Evolutionary conservation across 2,329 filamentous ascomycete genomes (phyloP).

Genomic region (Diplodia intermedia): DNA sequence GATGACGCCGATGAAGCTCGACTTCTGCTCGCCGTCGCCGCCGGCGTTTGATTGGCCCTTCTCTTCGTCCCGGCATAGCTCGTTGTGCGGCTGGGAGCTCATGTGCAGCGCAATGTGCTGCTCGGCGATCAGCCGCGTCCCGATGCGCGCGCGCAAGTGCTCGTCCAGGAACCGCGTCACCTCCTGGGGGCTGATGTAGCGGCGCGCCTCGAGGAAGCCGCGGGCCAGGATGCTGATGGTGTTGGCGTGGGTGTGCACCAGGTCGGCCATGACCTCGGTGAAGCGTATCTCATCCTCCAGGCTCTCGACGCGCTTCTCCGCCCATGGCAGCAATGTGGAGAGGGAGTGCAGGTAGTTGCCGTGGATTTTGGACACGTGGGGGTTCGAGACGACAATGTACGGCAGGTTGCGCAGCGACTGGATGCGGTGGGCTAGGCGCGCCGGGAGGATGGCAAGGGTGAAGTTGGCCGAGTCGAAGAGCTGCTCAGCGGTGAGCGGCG

Average conservation of each 20-base stretch:
- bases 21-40: conserved; percentile 54
- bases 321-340: conserved; percentile 86
- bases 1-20: conserved; percentile 90
- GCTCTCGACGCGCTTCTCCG: conserved; percentile 72
- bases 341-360: conserved; percentile 95
- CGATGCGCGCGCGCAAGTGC: conserved; percentile 91
- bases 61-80: conserved; percentile 50
- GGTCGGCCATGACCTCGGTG: conserved; percentile 88
- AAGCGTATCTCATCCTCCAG: conserved; percentile 89
- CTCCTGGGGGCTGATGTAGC: conserved; percentile 81
- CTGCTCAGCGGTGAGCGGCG: conserved; percentile 79
- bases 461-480: conserved; percentile 94
- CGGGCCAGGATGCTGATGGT: conserved; percentile 92
- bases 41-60: conserved; percentile 43
- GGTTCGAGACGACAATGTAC: conserved; percentile 98
- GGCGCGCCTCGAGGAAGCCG: conserved; percentile 90
- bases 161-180: conserved; percentile 94
- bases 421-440: conserved; percentile 91
- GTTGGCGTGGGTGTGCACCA: conserved; percentile 93
- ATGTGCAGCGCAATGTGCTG: conserved; percentile 93
- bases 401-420: conserved; percentile 91
- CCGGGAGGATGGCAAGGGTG: conserved; percentile 88
- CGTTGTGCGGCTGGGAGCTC: conserved; percentile 73
- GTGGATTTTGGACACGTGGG: conserved; percentile 92
- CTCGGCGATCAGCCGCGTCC: conserved; percentile 91